Evolutionary conservation across 305 asterid genomes (phyloP), one percentile per base, ranked within the genome.

Genomic region (Fraxinus baroniana): DNA sequence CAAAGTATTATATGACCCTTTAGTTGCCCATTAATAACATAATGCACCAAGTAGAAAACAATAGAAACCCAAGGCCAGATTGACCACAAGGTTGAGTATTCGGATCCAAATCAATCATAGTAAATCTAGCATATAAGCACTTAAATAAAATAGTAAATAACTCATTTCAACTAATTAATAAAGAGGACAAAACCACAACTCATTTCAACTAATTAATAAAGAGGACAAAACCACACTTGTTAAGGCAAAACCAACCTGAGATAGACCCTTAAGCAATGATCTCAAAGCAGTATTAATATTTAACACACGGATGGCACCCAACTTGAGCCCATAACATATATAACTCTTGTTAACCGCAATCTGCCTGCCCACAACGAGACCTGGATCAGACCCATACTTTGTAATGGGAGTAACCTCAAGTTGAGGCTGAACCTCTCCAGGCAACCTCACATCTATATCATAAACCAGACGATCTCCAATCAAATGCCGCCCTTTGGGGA

Each of bases 371-470:
- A 93, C 79, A 52, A 89, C 97, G 66, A 93, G 94, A 9, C 94
- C 96, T 0, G 97, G 97, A 71, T 93, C 97, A 20, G 97, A 93
- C 49, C 83, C 90, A 79, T 93, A 93, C 86, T 92, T 93, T 3
- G 97, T 93, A 85, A 93, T 93, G 33, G 97, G 97, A 37, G 94
- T 93, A 81, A 92, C 97, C 89, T 93, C 97, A 24, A 93, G 93
- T 88, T 92, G 97, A 71, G 97, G 97, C 89, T 92, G 97, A 82
- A 90, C 91, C 90, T 93, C 97, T 5, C 95, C 94, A 0, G 91
- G 90, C 87, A 89, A 84, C 87, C 97, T 89, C 17, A 88, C 88
- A 88, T 91, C 92, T 6, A 93, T 85, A 57, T 93, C 97, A 78
- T 93, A 93, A 10, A 88, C 86, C 79, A 88, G 78, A 10, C 82